Base-by-base conservation (phyloP, 192 early-diverging fungal genomes). In the Linnemannia exigua region DNA sequence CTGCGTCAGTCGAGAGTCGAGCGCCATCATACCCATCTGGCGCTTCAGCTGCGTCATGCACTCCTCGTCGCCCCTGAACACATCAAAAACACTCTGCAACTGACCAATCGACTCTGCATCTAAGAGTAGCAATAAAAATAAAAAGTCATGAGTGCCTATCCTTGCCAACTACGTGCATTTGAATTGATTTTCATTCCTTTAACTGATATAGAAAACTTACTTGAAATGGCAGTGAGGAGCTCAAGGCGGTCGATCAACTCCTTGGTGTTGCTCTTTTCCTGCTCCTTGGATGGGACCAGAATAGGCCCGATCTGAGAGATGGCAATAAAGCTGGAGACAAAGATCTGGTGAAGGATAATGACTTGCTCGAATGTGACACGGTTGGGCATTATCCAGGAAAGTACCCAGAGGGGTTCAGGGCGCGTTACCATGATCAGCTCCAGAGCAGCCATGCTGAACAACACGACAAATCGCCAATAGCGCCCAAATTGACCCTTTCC, bases 401-500 rank as follows among this genome's bases (percentile, higher is more conserved):
- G n/a, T 22, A 88, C 6, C 12, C 52, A 58, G 15, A 82, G 11
- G 3, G 86, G 76, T 46, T 79, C 77, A 6, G 74, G 67, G 20
- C 84, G 58, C 20, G 87, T 77, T 31, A 90, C 79, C 88, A 90
- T 89, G 8, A 82, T 82, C 33, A 87, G 54, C 52, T 90, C 89
- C 47, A 89, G 35, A 47, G 82, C 88, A 5, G 81, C 89, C 82
- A 90, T 81, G 16, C 82, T 80, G 77, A 87, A 87, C 35, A 90
- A 81, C n/a, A 80, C 85, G 37, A 88, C 76, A 69, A 90, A 83
- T 25, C 89, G 77, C 89, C 89, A 90, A 54, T 82, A 90, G 8
- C 86, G 81, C 48, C 85, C 89, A 79, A 90, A 90, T 74, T 90
- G 86, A 5, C 85, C 89, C 72, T 90, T 90, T 20, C 89, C 89